Evolutionary conservation across 108 stramenopile genomes (phyloP), one percentile per base, ranked within the genome.

Genomic region (Nitzschia inconspicua): DNA sequence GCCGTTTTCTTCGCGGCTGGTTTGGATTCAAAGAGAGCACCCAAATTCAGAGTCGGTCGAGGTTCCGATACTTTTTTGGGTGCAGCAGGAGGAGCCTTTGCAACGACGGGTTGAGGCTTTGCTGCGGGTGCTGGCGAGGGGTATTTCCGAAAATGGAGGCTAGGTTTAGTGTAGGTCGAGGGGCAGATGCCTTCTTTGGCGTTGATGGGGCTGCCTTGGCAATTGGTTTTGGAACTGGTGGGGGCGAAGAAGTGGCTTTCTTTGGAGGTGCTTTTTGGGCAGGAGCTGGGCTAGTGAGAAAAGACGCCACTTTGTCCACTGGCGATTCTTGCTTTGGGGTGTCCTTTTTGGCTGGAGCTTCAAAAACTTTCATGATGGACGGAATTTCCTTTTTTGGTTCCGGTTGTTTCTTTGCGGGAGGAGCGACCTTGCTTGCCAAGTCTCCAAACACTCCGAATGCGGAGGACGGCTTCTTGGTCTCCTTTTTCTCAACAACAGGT

Each of bases 21-120:
- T 25, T 65, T 67, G 26, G 58, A 42, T 26, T 65, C 34, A 63
- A 32, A 10, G 60, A 69, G 32, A 23, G 39, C 37, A 57, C 44
- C 31, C 53, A 47, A 42, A 40, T 47, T 14, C 16, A 47, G 40
- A 25, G 53, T 49, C 20, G 54, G 35, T 37, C 54, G 31, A 18
- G 36, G 35, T 43, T 51, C 54, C 25, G 52, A 19, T 11, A 11
- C 47, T 16, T 55, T 62, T 24, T 29, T 32, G 24, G 20, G 47
- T 22, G n/a, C 23, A 4, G 36, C 50, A n/a, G 59, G 14, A 29
- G 47, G 7, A 40, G 48, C 46, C 39, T 69, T 57, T 27, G 56
- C 48, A 18, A 18, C 58, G 6, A 0, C 3, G 14, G 43, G 19
- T 5, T 19, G 20, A 4, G 48, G 27, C 50, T 63, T 63, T 10